Conservation (phyloP, 1,284 basidiomycete species). For the Cronartium quercuum region DNA sequence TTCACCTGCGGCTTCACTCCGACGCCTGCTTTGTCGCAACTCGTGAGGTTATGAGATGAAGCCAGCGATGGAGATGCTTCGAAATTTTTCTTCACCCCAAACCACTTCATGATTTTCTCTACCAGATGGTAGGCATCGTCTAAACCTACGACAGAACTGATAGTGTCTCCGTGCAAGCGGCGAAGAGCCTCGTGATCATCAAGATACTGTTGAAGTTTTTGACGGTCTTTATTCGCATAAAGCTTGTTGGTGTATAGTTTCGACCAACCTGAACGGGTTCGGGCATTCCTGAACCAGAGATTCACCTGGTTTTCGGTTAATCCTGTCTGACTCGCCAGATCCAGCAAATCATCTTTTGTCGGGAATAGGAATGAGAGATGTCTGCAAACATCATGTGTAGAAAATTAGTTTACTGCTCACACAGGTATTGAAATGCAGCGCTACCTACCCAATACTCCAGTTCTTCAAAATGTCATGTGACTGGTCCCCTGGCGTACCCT, state of each 20-base stretch:
- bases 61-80: not conserved
- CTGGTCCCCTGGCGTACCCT: not conserved
- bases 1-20: slow-evolving; percentile 19
- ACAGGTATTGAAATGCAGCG: no score
- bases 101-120: slow-evolving; percentile 18
- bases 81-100: not conserved
- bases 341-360: not conserved
- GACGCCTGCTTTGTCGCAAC: not conserved
- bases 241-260: slow-evolving; percentile 15
- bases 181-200: slow-evolving; percentile 5
- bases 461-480: not conserved
- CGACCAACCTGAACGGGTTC: slow-evolving; percentile 19
- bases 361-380: slow-evolving; percentile 23
- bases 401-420: no score
- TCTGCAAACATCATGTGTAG: slow-evolving; percentile 1
- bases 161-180: not conserved
- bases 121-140: slow-evolving; percentile 3
- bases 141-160: not conserved
- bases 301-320: not conserved
- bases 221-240: slow-evolving; percentile 3
- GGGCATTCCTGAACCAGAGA: slow-evolving; percentile 28
- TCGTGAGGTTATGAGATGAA: not conserved
- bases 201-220: not conserved
- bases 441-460: not conserved
- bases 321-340: slow-evolving; percentile 2